A percentile compares a stretch with the other conserved stretches of the same genome.
phyloP scores from a whole-genome alignment of 2,329 filamentous ascomycete genomes.

The Emergomyces orientalis region DNA sequence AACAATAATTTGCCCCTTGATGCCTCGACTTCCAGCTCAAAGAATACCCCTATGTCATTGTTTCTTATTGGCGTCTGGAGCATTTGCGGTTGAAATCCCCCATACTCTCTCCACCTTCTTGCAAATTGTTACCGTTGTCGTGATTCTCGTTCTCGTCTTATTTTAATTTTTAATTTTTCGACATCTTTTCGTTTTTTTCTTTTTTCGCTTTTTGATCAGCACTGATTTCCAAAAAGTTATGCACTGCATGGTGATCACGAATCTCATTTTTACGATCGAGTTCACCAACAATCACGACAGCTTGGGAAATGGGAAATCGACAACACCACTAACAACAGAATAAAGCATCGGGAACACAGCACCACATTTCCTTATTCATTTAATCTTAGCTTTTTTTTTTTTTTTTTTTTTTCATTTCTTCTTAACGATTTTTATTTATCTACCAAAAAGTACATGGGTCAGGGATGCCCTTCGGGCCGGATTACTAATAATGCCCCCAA shows the following conservation, averaged over 20 bases:
- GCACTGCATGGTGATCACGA: not conserved
- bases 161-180: not conserved
- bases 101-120: not conserved
- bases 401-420: not conserved
- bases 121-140: not conserved
- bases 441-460: not conserved
- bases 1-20: not conserved
- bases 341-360: not conserved
- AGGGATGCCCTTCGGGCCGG: not conserved
- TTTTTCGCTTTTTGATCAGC: not conserved
- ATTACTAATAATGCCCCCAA: not conserved
- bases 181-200: not conserved
- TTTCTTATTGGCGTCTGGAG: not conserved
- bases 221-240: not conserved
- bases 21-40: not conserved
- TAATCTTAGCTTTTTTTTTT: not conserved
- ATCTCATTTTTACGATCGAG: not conserved
- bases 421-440: not conserved
- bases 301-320: not conserved
- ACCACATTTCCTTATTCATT: not conserved
- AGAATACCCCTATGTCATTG: constrained; percentile 1
- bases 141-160: not conserved
- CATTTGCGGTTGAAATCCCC: not conserved
- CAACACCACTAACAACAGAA: not conserved
- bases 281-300: not conserved